Conservation (phyloP, 2,329 filamentous ascomycete genomes). For the Fusarium globosum region DNA sequence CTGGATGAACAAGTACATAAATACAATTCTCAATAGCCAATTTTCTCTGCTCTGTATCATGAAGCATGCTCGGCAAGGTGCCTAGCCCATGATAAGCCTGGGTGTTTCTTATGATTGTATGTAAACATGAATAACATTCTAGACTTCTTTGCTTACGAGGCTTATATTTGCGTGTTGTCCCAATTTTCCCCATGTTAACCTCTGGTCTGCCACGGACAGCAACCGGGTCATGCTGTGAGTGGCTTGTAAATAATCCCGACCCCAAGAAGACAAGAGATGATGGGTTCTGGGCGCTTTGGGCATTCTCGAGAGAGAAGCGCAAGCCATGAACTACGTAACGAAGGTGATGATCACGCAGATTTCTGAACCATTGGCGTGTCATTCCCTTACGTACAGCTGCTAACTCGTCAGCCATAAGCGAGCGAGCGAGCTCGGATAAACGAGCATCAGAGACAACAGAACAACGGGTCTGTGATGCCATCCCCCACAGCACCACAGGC, state of each 20-base stretch:
- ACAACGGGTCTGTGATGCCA: background rate
- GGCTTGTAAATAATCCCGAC: background rate
- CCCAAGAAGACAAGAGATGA: background rate
- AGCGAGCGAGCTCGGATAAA: background rate
- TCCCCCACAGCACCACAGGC: conserved; percentile 2
- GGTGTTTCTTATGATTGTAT: background rate
- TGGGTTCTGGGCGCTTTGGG: background rate
- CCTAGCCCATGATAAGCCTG: background rate
- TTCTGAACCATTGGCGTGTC: background rate
- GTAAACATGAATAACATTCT: background rate
- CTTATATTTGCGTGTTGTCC: background rate
- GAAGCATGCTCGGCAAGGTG: background rate
- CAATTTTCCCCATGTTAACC: background rate
- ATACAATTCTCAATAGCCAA: background rate
- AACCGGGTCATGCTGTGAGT: background rate
- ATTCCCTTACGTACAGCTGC: conserved; percentile 5
- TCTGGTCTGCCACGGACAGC: background rate
- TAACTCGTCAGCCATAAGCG: conserved; percentile 1
- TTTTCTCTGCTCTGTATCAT: background rate
- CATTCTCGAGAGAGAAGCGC: background rate
- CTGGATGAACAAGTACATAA: conserved; percentile 12
- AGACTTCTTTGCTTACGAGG: background rate
- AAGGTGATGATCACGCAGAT: background rate
- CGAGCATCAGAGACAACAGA: conserved; percentile 2
- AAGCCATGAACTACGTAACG: background rate